These are phyloP conservation scores for Sporisorium scitamineum DNA, from an alignment of 1,284 basidiomycete species.

Conservation along the genomic window DNA sequence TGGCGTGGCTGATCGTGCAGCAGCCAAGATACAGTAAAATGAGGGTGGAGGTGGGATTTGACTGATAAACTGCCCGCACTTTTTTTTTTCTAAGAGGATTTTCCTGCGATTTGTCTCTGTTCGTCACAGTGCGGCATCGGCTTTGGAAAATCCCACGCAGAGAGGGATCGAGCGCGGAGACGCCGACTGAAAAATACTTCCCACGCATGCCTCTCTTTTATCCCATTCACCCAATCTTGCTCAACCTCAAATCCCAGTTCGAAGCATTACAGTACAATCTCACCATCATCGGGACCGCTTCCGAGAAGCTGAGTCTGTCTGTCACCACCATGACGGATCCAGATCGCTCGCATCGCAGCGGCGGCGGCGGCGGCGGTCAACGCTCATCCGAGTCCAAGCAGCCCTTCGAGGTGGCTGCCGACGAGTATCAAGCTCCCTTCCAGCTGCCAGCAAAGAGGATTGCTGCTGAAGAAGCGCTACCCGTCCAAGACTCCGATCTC, in stretches of 20 bases:
- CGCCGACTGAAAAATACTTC: background rate
- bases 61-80: background rate
- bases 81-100: background rate
- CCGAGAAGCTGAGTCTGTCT: background rate
- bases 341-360: slow-evolving; percentile 25
- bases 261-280: too few relatives aligned
- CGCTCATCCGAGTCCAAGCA: slow-evolving; percentile 33
- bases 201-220: background rate
- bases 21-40: background rate
- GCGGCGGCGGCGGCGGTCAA: slow-evolving; percentile 3
- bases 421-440: slow-evolving; percentile 66
- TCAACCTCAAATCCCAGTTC: background rate
- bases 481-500: slow-evolving; percentile 4
- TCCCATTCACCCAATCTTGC: background rate
- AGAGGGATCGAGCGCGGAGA: slow-evolving; percentile 12
- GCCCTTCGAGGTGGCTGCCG: slow-evolving; percentile 55
- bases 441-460: slow-evolving; percentile 38
- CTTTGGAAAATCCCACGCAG: background rate
- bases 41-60: slow-evolving; percentile 6
- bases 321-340: slow-evolving; percentile 24
- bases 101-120: background rate
- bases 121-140: slow-evolving; percentile 12
- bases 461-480: background rate
- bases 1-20: background rate
- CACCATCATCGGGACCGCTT: slow-evolving; percentile 2